Evolutionary conservation across 495 filamentous ascomycete species (phyloP), one percentile per base, ranked within the genome.

Genomic region (Neurospora sp.): DNA sequence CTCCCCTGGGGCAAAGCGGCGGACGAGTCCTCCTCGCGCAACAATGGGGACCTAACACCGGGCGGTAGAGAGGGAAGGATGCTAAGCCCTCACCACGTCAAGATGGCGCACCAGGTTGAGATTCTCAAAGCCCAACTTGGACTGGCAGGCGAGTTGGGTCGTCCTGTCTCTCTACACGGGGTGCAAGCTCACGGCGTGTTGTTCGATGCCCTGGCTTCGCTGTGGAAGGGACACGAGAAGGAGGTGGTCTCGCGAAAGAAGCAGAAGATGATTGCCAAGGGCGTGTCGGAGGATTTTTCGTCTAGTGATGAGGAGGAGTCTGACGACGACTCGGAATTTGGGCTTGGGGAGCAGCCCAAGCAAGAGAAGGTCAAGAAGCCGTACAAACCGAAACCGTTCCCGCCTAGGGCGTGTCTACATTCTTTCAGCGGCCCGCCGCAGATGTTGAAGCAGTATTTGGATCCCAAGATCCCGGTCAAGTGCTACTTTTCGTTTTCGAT

Each of bases 361-460:
- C 42, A 44, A 12, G 14, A 22, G 9, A 40, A 73, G 31, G 53
- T 68, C 41, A 69, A 44, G 39, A 75, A 73, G 71, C 69, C 44
- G 5, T 76, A 78, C 73, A 68, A 74, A 59, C 75, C 79, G 0
- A 83, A 85, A 48, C 91, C 91, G 0, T 99, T 92, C 78, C 96
- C 96, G 10, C 94, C 95, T 2, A 88, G 94, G 40, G 91, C 98
- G 76, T 99, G 96, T 78, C 86, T 99, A 76, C 96, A 99, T 81
- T 97, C 94, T 0, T 99, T 93, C 79, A 94, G 92, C 40, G 96
- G 94, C 1, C 87, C 92, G n/a, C 81, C 87, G 27, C 90, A 96
- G 46, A 86, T 88, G 37, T 77, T 97, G 39, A 91, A 87, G 68
- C 93, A 95, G 79, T 98, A 96, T 74, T 81, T 94, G 73, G 83